Evolutionary conservation across 2,329 filamentous ascomycete species (phyloP), one percentile per base, ranked within the genome.

Genomic region (Colletotrichum sojae): DNA sequence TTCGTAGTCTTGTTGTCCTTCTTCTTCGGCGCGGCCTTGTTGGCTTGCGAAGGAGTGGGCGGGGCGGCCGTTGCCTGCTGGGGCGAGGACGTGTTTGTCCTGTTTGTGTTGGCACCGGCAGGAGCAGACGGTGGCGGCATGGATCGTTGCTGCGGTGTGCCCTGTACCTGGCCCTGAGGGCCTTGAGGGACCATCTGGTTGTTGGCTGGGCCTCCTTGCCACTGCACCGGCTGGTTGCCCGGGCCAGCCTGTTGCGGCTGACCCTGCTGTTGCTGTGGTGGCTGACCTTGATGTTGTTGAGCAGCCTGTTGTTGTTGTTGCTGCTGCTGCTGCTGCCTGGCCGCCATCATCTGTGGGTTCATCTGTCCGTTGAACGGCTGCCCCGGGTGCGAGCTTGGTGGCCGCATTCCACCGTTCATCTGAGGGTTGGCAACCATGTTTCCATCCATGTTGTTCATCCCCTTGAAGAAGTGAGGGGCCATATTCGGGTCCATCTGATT

Each of bases 11-110:
- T 91, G 5, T 82, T 83, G 39, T 90, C 89, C 83, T 94, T 93
- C 87, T 95, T 95, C 80, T 94, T 94, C 1, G 92, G 91, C 40
- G 89, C 90, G 4, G 91, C 81, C 83, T 95, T 95, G 76, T 90
- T 91, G 2, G 84, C 79, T 76, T 94, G 92, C 59, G 89, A 90
- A 1, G 93, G 93, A 4, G 93, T 96, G 1, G 93, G 93, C 1
- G 93, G 93, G 43, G 91, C 91, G 6, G 89, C 86, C 68, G 86
- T 89, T 71, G 86, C 86, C 73, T 88, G 86, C 73, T 91, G 89
- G 25, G 89, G 90, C 18, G 89, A 90, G 13, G 87, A 88, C 15
- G 89, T 87, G 49, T 83, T 85, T 70, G 72, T 85, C 63, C 86
- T 86, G 73, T 88, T 87, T 63, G 85, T 83, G 72, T 85, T 86